These are phyloP conservation scores for Zygosaccharomyces kombuchaensis DNA, from an alignment of 805 yeast genomes.

Conservation along the genomic window DNA sequence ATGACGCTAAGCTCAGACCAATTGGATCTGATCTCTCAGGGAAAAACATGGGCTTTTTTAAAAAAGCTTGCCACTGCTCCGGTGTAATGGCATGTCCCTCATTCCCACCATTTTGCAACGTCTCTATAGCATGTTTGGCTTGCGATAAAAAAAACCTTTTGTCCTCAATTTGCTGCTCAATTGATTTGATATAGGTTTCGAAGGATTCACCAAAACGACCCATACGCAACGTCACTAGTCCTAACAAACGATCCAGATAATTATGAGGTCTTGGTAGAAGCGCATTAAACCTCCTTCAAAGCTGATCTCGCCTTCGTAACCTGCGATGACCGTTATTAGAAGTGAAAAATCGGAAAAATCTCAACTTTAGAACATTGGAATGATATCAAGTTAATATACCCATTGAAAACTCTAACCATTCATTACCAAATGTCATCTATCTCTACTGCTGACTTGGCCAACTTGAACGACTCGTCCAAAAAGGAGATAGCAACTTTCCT, in stretches of 20 bases:
- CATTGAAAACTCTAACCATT: neutral
- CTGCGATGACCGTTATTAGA: neutral
- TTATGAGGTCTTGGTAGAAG: no score
- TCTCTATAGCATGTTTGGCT: constrained; percentile 19
- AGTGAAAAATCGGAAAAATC: neutral
- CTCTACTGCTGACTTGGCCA: constrained; percentile 40
- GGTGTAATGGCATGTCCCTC: constrained; percentile 4
- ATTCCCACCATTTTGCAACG: constrained; percentile 7
- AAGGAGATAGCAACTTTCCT: constrained; percentile 71
- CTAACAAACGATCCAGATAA: no score
- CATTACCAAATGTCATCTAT: constrained; percentile 32
- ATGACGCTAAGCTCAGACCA: constrained; percentile 25
- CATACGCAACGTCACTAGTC: neutral
- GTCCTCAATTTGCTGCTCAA: constrained; percentile 26
- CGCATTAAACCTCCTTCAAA: neutral
- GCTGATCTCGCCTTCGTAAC: neutral
- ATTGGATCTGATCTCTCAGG: constrained; percentile 34
- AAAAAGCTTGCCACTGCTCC: constrained; percentile 18
- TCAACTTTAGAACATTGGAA: neutral
- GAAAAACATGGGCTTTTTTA: constrained; percentile 25
- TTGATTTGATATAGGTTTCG: constrained; percentile 17
- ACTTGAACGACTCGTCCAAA: constrained; percentile 63
- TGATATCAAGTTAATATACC: neutral
- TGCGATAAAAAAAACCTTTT: constrained; percentile 28
- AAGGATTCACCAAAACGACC: constrained; percentile 4